Conservation (phyloP, 1,284 basidiomycete genomes). For the Trichosporon sp. region DNA sequence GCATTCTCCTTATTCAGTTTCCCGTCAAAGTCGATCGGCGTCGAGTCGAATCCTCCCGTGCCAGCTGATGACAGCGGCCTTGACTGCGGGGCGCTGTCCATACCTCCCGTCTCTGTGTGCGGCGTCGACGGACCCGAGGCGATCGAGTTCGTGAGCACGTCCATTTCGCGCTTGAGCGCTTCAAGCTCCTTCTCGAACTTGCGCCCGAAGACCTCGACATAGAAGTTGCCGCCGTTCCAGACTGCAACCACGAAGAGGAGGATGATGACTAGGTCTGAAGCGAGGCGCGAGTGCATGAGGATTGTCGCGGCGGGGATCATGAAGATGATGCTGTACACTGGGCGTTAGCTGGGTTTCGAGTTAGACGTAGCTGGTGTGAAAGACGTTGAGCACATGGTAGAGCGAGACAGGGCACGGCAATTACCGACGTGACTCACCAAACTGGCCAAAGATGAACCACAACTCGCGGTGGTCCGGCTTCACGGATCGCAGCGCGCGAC, state of each 20-base stretch:
- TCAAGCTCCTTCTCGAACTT: conserved; percentile 93
- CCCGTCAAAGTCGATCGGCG: background rate
- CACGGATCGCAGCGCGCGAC: conserved; percentile 60
- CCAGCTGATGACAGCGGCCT: too few relatives aligned
- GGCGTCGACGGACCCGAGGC: conserved; percentile 21
- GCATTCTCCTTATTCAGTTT: background rate
- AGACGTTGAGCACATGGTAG: too few relatives aligned
- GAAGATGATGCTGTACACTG: conserved; percentile 78
- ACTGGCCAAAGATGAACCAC: conserved; percentile 78
- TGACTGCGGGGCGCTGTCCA: too few relatives aligned
- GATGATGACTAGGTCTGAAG: conserved; percentile 70
- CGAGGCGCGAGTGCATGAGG: conserved; percentile 64
- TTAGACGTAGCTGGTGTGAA: too few relatives aligned
- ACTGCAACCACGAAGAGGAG: conserved; percentile 71
- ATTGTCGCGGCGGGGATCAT: conserved; percentile 73
- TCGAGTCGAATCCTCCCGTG: background rate
- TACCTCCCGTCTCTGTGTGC: conserved; percentile 9
- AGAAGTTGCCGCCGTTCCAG: conserved; percentile 55
- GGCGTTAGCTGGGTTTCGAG: conserved; percentile 22
- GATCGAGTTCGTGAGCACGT: conserved; percentile 15
- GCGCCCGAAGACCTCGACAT: conserved; percentile 90
- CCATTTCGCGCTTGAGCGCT: conserved; percentile 69
- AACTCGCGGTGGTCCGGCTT: conserved; percentile 60
- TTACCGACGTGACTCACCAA: conserved; percentile 55
- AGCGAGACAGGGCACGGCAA: too few relatives aligned